phyloP scores from a whole-genome alignment of 805 yeast species.

The Naumovozyma baii region DNA sequence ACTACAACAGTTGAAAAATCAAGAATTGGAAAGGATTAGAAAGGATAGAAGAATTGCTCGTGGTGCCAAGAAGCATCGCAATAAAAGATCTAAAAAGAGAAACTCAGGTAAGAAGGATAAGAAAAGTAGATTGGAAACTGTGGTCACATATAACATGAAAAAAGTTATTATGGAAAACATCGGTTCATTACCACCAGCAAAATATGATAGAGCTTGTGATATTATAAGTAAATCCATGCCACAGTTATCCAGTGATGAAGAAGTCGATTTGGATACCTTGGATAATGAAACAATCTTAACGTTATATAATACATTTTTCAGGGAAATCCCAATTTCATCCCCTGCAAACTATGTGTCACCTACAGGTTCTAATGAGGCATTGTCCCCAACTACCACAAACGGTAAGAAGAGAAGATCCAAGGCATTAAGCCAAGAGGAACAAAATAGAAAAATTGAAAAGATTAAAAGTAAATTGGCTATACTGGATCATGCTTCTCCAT shows the following conservation, averaged over 20 bases:
- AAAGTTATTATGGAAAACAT: constrained; percentile 84
- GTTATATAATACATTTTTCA: constrained; percentile 73
- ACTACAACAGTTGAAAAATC: constrained; percentile 70
- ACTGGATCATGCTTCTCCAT: constrained; percentile 46
- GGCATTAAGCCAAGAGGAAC: constrained; percentile 57
- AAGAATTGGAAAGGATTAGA: constrained; percentile 56
- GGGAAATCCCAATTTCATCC: constrained; percentile 29
- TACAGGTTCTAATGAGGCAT: constrained; percentile 8
- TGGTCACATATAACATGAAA: constrained; percentile 91
- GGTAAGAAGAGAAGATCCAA: constrained; percentile 40
- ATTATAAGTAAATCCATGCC: constrained; percentile 74
- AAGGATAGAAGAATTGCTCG: constrained; percentile 43
- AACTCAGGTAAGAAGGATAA: constrained; percentile 12
- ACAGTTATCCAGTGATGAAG: constrained; percentile 59
- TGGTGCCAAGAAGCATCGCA: constrained; percentile 26
- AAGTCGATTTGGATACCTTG: constrained; percentile 90
- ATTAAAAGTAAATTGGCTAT: constrained; percentile 69
- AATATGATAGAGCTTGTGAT: constrained; percentile 70
- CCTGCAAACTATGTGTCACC: constrained; percentile 1
- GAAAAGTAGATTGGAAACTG: constrained; percentile 28
- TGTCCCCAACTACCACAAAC: constrained; percentile 6
- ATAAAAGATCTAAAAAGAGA: constrained; percentile 15
- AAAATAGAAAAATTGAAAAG: constrained; percentile 55
- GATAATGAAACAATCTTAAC: constrained; percentile 76
- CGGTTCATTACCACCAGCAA: constrained; percentile 64